These are phyloP conservation scores for Kodamaea sp. DNA, from an alignment of 1,139 yeast genomes.

Conservation along the genomic window DNA sequence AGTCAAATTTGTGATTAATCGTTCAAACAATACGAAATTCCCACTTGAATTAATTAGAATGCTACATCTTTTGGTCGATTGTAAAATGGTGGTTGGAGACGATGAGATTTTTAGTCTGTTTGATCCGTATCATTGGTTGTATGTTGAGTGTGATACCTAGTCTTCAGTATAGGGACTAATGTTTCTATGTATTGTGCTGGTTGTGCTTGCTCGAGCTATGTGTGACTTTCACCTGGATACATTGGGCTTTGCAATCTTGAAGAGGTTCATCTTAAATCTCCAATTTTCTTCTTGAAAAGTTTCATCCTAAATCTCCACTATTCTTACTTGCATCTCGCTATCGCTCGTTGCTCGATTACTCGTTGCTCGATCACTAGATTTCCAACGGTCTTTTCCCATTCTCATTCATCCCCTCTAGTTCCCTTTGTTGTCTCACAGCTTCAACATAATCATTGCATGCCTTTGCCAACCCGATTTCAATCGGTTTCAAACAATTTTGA, in stretches of 20 bases:
- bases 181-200: too few relatives aligned
- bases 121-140: constrained; percentile 1
- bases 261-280: too few relatives aligned
- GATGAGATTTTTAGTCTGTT: not conserved
- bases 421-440: constrained; percentile 22
- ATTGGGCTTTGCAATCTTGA: too few relatives aligned
- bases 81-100: constrained; percentile 1
- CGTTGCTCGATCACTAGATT: too few relatives aligned
- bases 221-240: too few relatives aligned
- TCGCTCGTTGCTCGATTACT: not conserved
- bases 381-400: constrained; percentile 27
- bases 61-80: constrained; percentile 5
- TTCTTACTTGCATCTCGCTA: not conserved
- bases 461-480: constrained; percentile 28
- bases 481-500: constrained; percentile 26
- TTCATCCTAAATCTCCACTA: too few relatives aligned
- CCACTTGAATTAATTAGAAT: constrained; percentile 5
- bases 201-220: too few relatives aligned
- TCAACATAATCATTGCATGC: constrained; percentile 31
- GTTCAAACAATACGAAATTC: constrained; percentile 2
- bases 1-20: constrained; percentile 6
- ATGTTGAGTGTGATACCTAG: not conserved
- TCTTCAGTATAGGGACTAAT: too few relatives aligned
- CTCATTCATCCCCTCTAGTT: constrained; percentile 18
- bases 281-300: too few relatives aligned